Evolutionary conservation across 805 yeast species (phyloP), one percentile per base, ranked within the genome.

Genomic region (Wickerhamiella kurtzmanii): DNA sequence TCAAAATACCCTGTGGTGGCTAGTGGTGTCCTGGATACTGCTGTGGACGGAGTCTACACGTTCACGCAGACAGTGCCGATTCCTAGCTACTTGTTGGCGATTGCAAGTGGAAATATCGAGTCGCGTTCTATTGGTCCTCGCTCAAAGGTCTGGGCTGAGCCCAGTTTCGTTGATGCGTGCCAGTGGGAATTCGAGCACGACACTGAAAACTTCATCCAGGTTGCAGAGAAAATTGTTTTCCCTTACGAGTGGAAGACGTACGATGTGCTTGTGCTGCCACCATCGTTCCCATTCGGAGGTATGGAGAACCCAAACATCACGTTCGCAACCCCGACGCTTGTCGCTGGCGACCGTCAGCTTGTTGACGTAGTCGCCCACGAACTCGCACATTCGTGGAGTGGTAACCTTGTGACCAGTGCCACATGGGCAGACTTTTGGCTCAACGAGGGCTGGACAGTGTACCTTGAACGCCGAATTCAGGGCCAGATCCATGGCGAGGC

Each of bases 371-470:
- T 87, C 60, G 95, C 95, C 1, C 96, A 87, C 64, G 96, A 87
- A 64, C 72, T 87, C 54, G 88, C 95, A 1, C 96, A 87, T 63
- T 81, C 94, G 37, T 87, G 95, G 94, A 75, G 85, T 1, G 96
- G 96, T 40, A 87, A 87, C 60, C 72, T 86, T 53, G 95, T 87
- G 38, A 87, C 95, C 22, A 87, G 85, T 63, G 77, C 81, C 57
- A 81, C 92, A 0, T 87, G 95, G 92, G 88, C 84, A 60, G 94
- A 86, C 66, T 86, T 87, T 63, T 87, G 94, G 92, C 73, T 87
- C 54, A 87, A 87, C 62, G 96, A 87, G 67, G 96, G 96, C 35
- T 87, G 95, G 95, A 86, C 95, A 4, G 95, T 87, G 37, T 87
- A 87, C 62, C 64, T 87, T 35, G 96, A 87, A 64, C 75, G 96